Base-by-base conservation (phyloP, 2,329 filamentous ascomycete species). In the Aspergillus amoenus region DNA sequence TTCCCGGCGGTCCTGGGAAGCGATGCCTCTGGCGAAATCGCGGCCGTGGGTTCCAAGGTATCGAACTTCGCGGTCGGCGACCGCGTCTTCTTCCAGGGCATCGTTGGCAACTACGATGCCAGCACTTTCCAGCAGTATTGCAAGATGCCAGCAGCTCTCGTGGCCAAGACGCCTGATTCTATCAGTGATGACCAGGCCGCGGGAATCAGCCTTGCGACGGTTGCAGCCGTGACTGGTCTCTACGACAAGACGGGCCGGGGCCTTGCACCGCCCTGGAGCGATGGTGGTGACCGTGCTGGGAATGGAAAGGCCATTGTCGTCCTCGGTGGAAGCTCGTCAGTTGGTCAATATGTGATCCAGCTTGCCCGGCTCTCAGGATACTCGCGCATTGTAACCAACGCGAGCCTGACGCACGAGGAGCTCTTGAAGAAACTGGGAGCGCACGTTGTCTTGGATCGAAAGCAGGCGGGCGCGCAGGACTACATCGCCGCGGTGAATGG, bases 41-140 rank as follows among this genome's bases (percentile, higher is more conserved):
- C 37, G 7, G 62, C 59, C 1, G 37, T 65, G 1, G 68, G 68
- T 0, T 39, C 63, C 5, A 55, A 64, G 5, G 68, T 68, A 4
- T 48, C 59, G 1, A 56, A 44, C 13, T 60, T 67, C 50, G 40
- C 52, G 3, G 49, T 60, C 6, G 67, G 68, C 52, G 68, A 70
- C 42, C 63, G 68, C 12, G 66, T 70, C 30, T 72, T 74, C 63
- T 75, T 75, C 62, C 68, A 72, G 47, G 72, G 72, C 4, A 71
- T 74, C 17, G 56, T 74, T 4, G 65, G 62, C 22, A 66, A 68
- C 21, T 65, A 66, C 27, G 61, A 72, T 44, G 61, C 62, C 1
- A 66, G 61, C 2, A 73, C 73, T 1, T 76, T 75, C 61, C 74
- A 76, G 59, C 68, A 76, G 52, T 76, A 75, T 57, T 67, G 67